Evolutionary conservation across 2,329 filamentous ascomycete genomes (phyloP).

Genomic region (Fusarium aywerte): DNA sequence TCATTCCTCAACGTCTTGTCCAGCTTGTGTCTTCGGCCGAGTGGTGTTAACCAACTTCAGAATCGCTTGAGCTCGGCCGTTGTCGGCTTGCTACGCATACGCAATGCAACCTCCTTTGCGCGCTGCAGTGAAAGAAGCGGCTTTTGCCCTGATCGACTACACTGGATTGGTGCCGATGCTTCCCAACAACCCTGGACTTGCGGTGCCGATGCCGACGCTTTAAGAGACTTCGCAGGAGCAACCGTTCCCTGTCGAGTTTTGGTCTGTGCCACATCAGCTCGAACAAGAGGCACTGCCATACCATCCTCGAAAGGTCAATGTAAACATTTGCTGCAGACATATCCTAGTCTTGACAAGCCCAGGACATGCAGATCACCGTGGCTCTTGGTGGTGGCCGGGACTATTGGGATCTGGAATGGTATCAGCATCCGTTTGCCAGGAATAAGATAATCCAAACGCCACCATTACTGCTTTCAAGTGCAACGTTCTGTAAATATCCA

Average conservation of each 20-base stretch:
- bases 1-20: conserved; percentile 9
- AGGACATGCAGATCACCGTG: conserved; percentile 24
- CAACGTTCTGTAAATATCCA: conserved; percentile 3
- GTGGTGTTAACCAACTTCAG: conserved; percentile 14
- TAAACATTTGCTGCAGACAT: not conserved
- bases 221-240: conserved; percentile 9
- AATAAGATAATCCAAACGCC: conserved; percentile 41
- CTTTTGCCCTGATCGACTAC: conserved; percentile 2
- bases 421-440: conserved; percentile 17
- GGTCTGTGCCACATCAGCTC: conserved; percentile 27
- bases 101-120: conserved; percentile 11
- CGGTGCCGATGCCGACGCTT: conserved; percentile 8
- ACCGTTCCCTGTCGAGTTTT: conserved; percentile 18
- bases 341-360: conserved; percentile 12
- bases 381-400: conserved; percentile 19
- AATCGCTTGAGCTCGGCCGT: conserved; percentile 34
- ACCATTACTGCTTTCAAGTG: conserved; percentile 36
- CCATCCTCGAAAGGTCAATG: conserved; percentile 16
- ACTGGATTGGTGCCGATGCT: conserved; percentile 12
- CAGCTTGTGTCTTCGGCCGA: conserved; percentile 41
- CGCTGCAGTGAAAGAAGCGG: not conserved
- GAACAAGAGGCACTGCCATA: conserved; percentile 27
- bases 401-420: conserved; percentile 18
- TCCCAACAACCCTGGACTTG: not conserved
- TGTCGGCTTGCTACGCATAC: conserved; percentile 22